phyloP scores from a whole-genome alignment of 345 rosid species.

The Crucihimalaya himalaica region DNA sequence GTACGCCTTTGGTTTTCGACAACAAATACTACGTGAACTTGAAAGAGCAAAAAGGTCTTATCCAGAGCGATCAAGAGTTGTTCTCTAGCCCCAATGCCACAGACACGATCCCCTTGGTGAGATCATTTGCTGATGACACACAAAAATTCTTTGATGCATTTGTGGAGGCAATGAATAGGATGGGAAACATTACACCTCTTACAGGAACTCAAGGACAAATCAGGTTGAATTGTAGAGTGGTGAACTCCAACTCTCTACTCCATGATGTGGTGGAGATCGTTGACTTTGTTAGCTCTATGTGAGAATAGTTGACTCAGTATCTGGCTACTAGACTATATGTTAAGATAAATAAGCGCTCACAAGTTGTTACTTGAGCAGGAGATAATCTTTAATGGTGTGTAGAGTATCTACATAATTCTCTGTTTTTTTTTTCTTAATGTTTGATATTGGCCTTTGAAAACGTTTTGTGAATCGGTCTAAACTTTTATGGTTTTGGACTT shows the following conservation, averaged over 20 bases:
- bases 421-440: background rate
- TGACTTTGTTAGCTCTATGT: constrained; percentile 37
- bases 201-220: constrained; percentile 62
- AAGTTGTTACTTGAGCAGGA: constrained; percentile 4
- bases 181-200: constrained; percentile 66
- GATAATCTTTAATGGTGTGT: background rate
- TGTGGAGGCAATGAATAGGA: constrained; percentile 60
- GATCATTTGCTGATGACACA: constrained; percentile 42
- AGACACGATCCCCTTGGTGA: constrained; percentile 53
- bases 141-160: constrained; percentile 52
- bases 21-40: constrained; percentile 65
- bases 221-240: constrained; percentile 56
- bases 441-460: background rate
- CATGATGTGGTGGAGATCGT: constrained; percentile 26
- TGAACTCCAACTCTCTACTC: constrained; percentile 37
- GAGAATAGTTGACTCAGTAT: background rate
- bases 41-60: constrained; percentile 50
- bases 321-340: background rate
- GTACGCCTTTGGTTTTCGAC: constrained; percentile 61
- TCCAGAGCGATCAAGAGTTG: constrained; percentile 61
- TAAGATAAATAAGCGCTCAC: background rate
- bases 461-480: background rate
- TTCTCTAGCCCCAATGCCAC: constrained; percentile 52
- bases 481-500: background rate
- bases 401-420: background rate